A percentile compares a stretch with the other conserved stretches of the same genome.
Evolutionary conservation across 2,329 filamentous ascomycete species (phyloP).

Genomic region (Pseudopithomyces chartarum): DNA sequence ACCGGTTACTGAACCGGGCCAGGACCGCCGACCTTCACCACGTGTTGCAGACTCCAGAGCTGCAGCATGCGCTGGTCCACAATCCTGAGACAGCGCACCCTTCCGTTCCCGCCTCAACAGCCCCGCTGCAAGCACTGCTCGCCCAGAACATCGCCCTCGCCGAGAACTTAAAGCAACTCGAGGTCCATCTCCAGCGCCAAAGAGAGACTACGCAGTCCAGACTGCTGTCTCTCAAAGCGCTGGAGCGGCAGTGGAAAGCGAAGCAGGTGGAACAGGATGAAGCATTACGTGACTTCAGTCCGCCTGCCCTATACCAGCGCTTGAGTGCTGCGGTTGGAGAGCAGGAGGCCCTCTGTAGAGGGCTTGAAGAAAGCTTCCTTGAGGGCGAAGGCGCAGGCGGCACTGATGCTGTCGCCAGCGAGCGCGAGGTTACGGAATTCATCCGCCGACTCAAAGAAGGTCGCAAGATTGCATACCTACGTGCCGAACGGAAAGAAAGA

Average conservation of each 20-base stretch:
- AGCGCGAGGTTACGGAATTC: constrained; percentile 86
- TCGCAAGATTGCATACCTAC: constrained; percentile 75
- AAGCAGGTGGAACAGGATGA: constrained; percentile 90
- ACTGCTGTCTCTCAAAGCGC: constrained; percentile 78
- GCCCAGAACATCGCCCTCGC: constrained; percentile 75
- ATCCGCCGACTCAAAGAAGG: constrained; percentile 80
- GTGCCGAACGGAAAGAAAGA: constrained; percentile 84
- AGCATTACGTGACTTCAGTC: constrained; percentile 82
- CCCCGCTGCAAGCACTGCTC: constrained; percentile 67
- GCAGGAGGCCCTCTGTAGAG: constrained; percentile 79
- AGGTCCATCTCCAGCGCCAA: constrained; percentile 62
- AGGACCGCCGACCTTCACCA: constrained; percentile 80
- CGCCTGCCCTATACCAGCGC: constrained; percentile 82
- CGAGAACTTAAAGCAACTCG: constrained; percentile 63
- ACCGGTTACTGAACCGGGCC: constrained; percentile 24
- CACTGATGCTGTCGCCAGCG: constrained; percentile 62
- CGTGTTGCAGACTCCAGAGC: constrained; percentile 65
- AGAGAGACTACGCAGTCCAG: constrained; percentile 78
- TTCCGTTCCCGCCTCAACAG: constrained; percentile 69
- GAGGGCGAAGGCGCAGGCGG: constrained; percentile 59
- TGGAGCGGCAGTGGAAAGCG: constrained; percentile 90
- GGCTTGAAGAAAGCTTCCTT: constrained; percentile 91
- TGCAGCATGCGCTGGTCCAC: constrained; percentile 77
- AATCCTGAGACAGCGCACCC: constrained; percentile 71
- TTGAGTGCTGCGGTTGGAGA: constrained; percentile 78